Evolutionary conservation across 2,329 filamentous ascomycete genomes (phyloP).

Genomic region (Dothideomycetes sp.): DNA sequence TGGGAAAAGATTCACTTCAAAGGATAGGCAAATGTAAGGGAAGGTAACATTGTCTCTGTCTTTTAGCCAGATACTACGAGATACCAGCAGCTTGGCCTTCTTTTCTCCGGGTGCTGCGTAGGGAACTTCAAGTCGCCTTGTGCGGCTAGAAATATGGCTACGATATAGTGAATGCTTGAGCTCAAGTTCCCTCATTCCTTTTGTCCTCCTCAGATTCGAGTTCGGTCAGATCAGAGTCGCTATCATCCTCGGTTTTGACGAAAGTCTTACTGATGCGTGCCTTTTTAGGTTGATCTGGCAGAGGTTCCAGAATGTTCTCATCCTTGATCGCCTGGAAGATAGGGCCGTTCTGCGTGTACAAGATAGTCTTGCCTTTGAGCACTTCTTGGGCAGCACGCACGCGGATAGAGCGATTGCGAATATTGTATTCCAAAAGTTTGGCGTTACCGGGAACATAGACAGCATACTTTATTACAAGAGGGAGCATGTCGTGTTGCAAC

Average conservation of each 20-base stretch:
- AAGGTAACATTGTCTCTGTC: no score
- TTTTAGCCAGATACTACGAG: no score
- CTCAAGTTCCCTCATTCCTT: no score
- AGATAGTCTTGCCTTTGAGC: conserved; percentile 1
- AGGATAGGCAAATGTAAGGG: no score
- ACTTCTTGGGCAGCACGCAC: conserved; percentile 7
- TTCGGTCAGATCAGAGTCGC: conserved; percentile 10
- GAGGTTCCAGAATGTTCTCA: conserved; percentile 2
- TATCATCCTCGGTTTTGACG: neutral
- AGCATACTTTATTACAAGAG: conserved; percentile 1
- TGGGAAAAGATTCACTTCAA: no score
- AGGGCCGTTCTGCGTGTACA: conserved; percentile 9
- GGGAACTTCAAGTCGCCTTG: no score
- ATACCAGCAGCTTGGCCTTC: no score
- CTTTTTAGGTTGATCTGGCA: neutral
- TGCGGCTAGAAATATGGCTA: no score
- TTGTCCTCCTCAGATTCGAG: conserved; percentile 6
- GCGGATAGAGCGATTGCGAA: neutral
- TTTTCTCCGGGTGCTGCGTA: no score
- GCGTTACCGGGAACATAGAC: conserved; percentile 5
- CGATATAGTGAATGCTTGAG: no score
- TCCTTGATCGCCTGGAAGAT: neutral
- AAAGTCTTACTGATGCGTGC: neutral
- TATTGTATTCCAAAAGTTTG: conserved; percentile 4
- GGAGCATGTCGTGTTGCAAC: neutral